Conservation (phyloP, 257 asterid species). For the Solanum pinnatisectum region DNA sequence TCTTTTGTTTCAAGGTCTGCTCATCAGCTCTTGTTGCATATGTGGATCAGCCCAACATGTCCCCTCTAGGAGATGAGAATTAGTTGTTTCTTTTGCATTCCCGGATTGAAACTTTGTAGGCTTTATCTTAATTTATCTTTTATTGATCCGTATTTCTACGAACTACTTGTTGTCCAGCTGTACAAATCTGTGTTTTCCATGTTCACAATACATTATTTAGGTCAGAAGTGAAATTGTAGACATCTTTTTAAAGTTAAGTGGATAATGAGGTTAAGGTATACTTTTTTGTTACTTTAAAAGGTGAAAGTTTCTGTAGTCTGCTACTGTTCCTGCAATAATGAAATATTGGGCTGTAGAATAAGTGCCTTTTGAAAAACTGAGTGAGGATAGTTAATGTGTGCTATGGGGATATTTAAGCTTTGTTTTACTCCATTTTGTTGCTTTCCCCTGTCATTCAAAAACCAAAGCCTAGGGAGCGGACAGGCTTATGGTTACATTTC, state of each 20-base stretch:
- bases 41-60: background rate
- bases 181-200: background rate
- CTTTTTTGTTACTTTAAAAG: background rate
- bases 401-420: background rate
- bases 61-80: background rate
- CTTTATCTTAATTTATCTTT: background rate
- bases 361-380: background rate
- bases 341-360: background rate
- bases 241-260: background rate
- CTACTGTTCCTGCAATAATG: background rate
- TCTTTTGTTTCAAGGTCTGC: conserved; percentile 84
- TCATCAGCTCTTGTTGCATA: conserved; percentile 1
- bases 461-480: background rate
- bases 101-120: background rate
- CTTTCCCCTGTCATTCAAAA: background rate
- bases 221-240: background rate
- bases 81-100: background rate
- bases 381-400: background rate
- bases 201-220: background rate
- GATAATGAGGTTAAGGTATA: background rate
- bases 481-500: background rate
- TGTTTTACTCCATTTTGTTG: background rate
- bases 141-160: background rate
- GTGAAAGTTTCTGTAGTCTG: background rate
- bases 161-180: background rate